phyloP scores from a whole-genome alignment of 495 filamentous ascomycete species.

The Penicillium manginii region DNA sequence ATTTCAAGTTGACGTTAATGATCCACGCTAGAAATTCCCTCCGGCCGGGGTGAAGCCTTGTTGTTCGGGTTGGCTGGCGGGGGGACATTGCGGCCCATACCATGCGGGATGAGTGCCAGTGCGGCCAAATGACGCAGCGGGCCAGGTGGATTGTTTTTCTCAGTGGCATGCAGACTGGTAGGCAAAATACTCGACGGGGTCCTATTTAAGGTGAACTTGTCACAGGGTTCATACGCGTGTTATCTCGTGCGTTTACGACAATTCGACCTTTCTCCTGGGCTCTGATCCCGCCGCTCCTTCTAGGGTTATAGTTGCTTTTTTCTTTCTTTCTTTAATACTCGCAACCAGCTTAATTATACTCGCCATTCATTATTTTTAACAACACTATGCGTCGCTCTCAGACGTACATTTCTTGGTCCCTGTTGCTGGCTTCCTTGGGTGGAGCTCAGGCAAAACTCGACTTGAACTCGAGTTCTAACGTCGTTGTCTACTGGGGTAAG shows the following conservation, averaged over 20 bases:
- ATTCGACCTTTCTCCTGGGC: conserved; percentile 8
- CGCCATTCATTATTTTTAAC: conserved; percentile 8
- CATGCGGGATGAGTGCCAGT: neutral
- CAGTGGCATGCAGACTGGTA: conserved; percentile 19
- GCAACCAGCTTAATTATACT: neutral
- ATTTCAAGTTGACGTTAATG: neutral
- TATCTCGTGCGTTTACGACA: conserved; percentile 3
- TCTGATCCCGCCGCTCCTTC: conserved; percentile 16
- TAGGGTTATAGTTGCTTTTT: neutral
- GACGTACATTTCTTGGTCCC: conserved; percentile 29
- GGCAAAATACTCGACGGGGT: conserved; percentile 17
- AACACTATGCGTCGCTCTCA: conserved; percentile 33
- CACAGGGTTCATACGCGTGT: neutral
- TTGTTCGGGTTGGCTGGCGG: neutral
- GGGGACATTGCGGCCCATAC: conserved; percentile 3
- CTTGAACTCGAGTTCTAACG: conserved; percentile 48
- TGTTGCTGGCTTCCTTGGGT: conserved; percentile 34
- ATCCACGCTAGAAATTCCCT: neutral
- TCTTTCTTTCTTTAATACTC: conserved; percentile 1
- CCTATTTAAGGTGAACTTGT: conserved; percentile 25
- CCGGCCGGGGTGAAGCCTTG: neutral
- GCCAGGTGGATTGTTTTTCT: conserved; percentile 20
- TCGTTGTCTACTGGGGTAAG: conserved; percentile 67
- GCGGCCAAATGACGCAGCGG: conserved; percentile 13
- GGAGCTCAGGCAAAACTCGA: conserved; percentile 48